phyloP scores from a whole-genome alignment of 345 rosid genomes.

The Arabidopsis arenosa region DNA sequence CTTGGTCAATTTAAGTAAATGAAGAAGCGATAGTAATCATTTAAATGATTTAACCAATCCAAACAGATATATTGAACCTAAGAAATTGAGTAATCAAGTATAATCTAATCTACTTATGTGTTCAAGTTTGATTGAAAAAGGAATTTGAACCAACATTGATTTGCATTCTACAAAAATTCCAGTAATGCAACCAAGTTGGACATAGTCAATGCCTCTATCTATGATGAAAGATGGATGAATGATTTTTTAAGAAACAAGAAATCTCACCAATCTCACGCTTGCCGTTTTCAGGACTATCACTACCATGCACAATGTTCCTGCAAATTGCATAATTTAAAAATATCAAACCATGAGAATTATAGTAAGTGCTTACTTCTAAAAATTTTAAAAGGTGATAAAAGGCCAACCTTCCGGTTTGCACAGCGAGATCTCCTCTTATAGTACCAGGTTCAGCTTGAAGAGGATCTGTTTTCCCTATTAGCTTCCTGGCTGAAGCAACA shows the following conservation, averaged over 20 bases:
- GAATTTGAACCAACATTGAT: neutral
- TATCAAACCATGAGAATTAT: slow-evolving; percentile 30
- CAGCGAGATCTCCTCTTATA: slow-evolving; percentile 93
- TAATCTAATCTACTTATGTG: neutral
- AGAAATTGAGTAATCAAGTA: neutral
- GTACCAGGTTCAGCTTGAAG: slow-evolving; percentile 99
- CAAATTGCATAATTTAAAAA: slow-evolving; percentile 33
- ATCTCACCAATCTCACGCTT: slow-evolving; percentile 81
- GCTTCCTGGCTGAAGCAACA: slow-evolving; percentile 92
- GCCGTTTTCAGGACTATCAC: slow-evolving; percentile 97
- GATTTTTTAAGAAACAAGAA: slow-evolving; percentile 10
- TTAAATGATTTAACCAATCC: neutral
- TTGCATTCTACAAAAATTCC: neutral
- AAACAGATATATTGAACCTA: slow-evolving; percentile 2
- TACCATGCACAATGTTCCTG: slow-evolving; percentile 97
- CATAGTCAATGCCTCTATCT: neutral
- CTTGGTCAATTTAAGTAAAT: neutral
- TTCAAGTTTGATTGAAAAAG: neutral
- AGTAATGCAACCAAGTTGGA: neutral
- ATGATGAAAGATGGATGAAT: neutral
- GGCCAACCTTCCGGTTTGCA: slow-evolving; percentile 94
- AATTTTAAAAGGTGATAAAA: neutral
- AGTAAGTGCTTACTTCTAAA: neutral
- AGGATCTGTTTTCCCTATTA: slow-evolving; percentile 93
- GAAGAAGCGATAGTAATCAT: neutral